A percentile compares a stretch with the other conserved stretches of the same genome.
Evolutionary conservation across 108 stramenopile species (phyloP).

Genomic region (Nitzschia sp.): DNA sequence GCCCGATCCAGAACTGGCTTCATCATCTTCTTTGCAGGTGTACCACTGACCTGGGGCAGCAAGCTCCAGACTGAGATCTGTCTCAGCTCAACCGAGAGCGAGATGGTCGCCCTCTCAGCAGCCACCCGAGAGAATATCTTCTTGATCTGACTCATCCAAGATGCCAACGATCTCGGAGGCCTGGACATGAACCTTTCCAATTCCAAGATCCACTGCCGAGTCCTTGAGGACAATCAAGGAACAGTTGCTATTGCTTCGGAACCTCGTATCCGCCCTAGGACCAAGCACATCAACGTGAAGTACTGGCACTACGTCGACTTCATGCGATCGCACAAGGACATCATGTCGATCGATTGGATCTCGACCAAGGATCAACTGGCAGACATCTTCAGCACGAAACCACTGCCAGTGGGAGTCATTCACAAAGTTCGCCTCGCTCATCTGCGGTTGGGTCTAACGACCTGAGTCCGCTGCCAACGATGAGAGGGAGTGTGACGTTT

Average conservation of each 20-base stretch:
- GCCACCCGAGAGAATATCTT: conserved; percentile 8
- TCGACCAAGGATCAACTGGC: conserved; percentile 7
- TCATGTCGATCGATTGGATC: neutral
- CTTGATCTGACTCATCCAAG: neutral
- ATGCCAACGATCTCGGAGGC: neutral
- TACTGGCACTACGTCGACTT: conserved; percentile 47
- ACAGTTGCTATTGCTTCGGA: conserved; percentile 15
- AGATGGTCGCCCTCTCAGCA: conserved; percentile 2
- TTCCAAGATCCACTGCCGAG: conserved; percentile 4
- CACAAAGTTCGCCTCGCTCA: no score
- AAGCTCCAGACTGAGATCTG: no score
- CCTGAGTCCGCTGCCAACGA: conserved; percentile 1
- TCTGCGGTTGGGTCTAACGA: no score
- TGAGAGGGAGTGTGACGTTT: conserved; percentile 21
- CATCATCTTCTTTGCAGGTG: conserved; percentile 19
- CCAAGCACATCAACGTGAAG: conserved; percentile 49
- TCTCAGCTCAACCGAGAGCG: neutral
- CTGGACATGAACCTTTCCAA: conserved; percentile 2
- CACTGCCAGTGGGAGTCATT: no score
- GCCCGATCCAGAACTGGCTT: conserved; percentile 34
- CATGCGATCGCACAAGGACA: conserved; percentile 3
- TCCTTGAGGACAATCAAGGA: conserved; percentile 47
- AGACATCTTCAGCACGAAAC: conserved; percentile 13
- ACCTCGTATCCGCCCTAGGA: conserved; percentile 11
- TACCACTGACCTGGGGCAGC: no score